A percentile compares a stretch with the other conserved stretches of the same genome.
phyloP scores from a whole-genome alignment of 805 yeast genomes.

The Cyberlindnera xishuangbannaensis region DNA sequence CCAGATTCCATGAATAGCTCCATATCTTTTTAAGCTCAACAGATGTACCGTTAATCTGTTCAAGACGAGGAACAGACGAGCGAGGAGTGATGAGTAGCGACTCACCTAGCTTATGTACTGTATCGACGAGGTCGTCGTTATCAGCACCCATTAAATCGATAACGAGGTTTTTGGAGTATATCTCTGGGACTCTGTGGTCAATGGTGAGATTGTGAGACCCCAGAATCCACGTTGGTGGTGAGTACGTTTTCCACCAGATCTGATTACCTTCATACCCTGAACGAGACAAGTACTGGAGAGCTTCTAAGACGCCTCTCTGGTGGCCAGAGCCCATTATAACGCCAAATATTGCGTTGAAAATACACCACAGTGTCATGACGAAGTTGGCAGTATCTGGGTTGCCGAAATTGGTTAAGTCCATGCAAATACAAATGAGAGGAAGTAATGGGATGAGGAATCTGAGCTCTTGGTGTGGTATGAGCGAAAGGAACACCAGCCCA shows the following conservation, averaged over 20 bases:
- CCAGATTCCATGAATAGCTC: conserved; percentile 47
- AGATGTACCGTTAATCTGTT: conserved; percentile 10
- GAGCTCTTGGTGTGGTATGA: conserved; percentile 90
- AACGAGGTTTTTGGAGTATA: conserved; percentile 20
- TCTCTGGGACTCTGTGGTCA: conserved; percentile 4
- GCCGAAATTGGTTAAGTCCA: conserved; percentile 36
- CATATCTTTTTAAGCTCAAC: conserved; percentile 25
- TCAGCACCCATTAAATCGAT: conserved; percentile 45
- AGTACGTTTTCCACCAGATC: conserved; percentile 91
- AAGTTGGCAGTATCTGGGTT: conserved; percentile 14
- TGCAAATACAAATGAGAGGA: conserved; percentile 61
- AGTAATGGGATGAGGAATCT: conserved; percentile 75
- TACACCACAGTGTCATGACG: conserved; percentile 43
- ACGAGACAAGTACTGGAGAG: conserved; percentile 38
- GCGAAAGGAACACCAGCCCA: conserved; percentile 56
- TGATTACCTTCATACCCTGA: conserved; percentile 32
- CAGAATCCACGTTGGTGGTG: conserved; percentile 88
- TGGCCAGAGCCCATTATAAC: conserved; percentile 75
- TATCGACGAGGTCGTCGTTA: conserved; percentile 19
- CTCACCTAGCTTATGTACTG: conserved; percentile 17
- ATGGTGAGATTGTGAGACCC: conserved; percentile 21
- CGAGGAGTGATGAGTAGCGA: conserved; percentile 19
- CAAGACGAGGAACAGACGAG: conserved; percentile 21
- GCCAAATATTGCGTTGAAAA: conserved; percentile 56
- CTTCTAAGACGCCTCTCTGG: conserved; percentile 85